Base-by-base conservation (phyloP, 805 yeast genomes). In the Barnettozyma wickerhamii region DNA sequence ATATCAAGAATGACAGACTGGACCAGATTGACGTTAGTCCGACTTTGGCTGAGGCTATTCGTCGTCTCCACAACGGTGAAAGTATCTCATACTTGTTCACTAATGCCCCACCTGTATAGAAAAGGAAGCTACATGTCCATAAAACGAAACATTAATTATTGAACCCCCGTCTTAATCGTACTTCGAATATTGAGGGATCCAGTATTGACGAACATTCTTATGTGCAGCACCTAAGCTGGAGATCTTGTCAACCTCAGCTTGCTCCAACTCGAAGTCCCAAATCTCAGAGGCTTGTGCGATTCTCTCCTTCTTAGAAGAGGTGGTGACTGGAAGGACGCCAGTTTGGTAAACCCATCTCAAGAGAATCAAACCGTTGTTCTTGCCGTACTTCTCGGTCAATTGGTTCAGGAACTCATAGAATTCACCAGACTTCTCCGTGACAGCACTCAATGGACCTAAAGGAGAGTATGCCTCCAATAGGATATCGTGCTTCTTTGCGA, bases 51-150 rank as follows among this genome's bases (percentile, higher is more conserved):
- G 99, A 93, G 64, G 91, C 95, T 24, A 84, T 91, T 43, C 78
- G 98, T 62, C 78, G 99, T 57, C 71, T 91, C 52, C 99, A 91
- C 63, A 91, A 93, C 58, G 99, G 99, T 55, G 99, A 91, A 68
- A 83, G 95, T 58, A 84, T 90, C 26, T 85, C 95, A 2, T 90
- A 88, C 60, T 69, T 90, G 53, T 87, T 90, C 64, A 79, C 79
- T 38, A 80, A 90, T 50, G 83, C 78, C 29, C 80, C 81, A 41
- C 38, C 40, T 15, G 40, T 37, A 37, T 37, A 37, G 14, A 17
- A n/a, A 17, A 14, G 21, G 38, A 24, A 39, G 26, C 2, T 23
- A 23, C 12, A 23, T 9, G 9, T 23, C 26, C 26, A 23, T 23
- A 9, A 23, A 2, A 23, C 26, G 12, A 9, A 23, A 23, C 26